A percentile compares a stretch with the other conserved stretches of the same genome.
Evolutionary conservation across 352 stramenopile species (phyloP).

Genomic region (Globisporangium takayamanum): DNA sequence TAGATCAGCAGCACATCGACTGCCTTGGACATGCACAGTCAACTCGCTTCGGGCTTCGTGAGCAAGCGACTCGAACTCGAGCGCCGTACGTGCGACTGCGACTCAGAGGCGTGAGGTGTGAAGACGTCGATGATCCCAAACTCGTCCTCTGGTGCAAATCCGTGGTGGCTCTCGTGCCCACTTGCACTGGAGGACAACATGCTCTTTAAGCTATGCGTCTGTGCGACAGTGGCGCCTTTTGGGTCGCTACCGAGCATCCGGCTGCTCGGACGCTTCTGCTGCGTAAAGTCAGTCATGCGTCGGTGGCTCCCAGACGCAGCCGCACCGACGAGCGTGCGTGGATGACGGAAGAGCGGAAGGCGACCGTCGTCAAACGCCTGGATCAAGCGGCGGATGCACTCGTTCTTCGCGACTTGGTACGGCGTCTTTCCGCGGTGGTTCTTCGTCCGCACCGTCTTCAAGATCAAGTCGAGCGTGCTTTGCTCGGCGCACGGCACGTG

Average conservation of each 20-base stretch:
- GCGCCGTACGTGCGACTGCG: neutral
- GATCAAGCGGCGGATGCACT: conserved; percentile 32
- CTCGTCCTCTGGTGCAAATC: conserved; percentile 16
- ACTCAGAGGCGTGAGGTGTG: conserved; percentile 4
- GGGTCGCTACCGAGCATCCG: neutral
- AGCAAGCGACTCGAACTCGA: conserved; percentile 3
- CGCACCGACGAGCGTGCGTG: conserved; percentile 3
- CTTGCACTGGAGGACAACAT: neutral
- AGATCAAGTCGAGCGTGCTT: conserved; percentile 19
- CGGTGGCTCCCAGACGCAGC: conserved; percentile 1
- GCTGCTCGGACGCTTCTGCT: conserved; percentile 3
- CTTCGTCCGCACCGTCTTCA: conserved; percentile 29
- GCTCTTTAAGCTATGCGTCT: conserved; percentile 14
- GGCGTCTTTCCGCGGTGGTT: conserved; percentile 47
- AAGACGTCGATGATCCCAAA: conserved; percentile 21
- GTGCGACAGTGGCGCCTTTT: neutral
- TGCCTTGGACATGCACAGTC: no score
- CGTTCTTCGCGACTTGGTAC: conserved; percentile 30
- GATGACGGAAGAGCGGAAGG: conserved; percentile 18
- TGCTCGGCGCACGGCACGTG: conserved; percentile 27
- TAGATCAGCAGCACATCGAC: no score
- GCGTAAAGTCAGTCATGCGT: conserved; percentile 25
- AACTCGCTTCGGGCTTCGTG: neutral
- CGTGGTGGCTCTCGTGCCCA: neutral
- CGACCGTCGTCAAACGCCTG: conserved; percentile 48